Evolutionary conservation across 257 asterid species (phyloP).

Genomic region (Sherardia arvensis): DNA sequence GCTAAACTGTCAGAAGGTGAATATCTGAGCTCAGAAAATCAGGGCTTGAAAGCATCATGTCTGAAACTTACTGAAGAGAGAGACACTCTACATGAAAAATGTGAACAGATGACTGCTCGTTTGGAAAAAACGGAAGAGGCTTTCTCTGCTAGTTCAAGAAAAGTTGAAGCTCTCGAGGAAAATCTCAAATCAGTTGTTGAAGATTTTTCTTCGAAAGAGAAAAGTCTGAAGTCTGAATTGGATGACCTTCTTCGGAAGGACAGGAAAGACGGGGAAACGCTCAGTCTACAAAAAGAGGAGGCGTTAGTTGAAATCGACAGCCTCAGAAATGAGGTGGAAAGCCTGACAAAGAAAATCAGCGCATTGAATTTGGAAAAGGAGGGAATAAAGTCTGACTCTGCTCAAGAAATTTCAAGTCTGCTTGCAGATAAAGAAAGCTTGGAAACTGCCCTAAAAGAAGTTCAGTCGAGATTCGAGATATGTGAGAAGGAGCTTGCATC

Average conservation of each 20-base stretch:
- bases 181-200: constrained; percentile 32
- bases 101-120: constrained; percentile 31
- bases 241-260: constrained; percentile 41
- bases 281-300: constrained; percentile 28
- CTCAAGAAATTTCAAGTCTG: constrained; percentile 31
- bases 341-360: constrained; percentile 24
- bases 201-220: constrained; percentile 39
- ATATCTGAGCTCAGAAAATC: constrained; percentile 34
- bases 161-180: constrained; percentile 39
- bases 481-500: constrained; percentile 26
- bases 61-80: constrained; percentile 24
- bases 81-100: constrained; percentile 22
- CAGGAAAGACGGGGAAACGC: constrained; percentile 27
- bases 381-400: constrained; percentile 27
- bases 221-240: constrained; percentile 30
- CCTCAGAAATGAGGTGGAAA: constrained; percentile 31
- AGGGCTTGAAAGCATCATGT: constrained; percentile 23
- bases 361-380: constrained; percentile 33
- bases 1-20: constrained; percentile 29
- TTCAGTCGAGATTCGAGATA: constrained; percentile 22
- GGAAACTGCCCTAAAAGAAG: constrained; percentile 38
- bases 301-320: constrained; percentile 27
- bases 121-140: constrained; percentile 30
- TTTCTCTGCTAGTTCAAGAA: constrained; percentile 32
- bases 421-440: constrained; percentile 33